phyloP scores from a whole-genome alignment of 23 red algal species.

The Gracilariopsis chorda region DNA sequence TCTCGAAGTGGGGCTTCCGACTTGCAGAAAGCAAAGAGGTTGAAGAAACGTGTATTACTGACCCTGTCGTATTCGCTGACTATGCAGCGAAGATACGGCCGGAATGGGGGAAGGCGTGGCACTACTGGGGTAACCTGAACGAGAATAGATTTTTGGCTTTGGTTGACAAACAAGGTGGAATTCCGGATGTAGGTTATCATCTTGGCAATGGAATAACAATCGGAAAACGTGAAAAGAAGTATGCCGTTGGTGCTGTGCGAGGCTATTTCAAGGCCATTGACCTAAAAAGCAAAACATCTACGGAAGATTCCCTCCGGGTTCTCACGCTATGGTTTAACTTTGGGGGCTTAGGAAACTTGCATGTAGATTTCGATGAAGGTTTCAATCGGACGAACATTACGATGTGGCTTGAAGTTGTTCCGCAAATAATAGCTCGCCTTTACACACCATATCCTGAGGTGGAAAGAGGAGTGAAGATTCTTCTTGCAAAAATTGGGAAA shows the following conservation, averaged over 20 bases:
- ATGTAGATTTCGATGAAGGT: conserved; percentile 60
- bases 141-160: conserved; percentile 12
- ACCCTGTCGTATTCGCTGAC: conserved; percentile 65
- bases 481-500: conserved; percentile 80
- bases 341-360: conserved; percentile 62
- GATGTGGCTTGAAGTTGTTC: conserved; percentile 96
- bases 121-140: conserved; percentile 57
- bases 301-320: conserved; percentile 83
- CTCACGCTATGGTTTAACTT: conserved; percentile 98
- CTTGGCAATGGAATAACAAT: conserved; percentile 6
- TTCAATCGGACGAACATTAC: conserved; percentile 77
- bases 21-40: conserved; percentile 12
- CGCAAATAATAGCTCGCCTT: conserved; percentile 97
- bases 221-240: conserved; percentile 30
- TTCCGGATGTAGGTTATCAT: conserved; percentile 30
- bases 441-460: conserved; percentile 80
- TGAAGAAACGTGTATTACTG: background rate
- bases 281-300: conserved; percentile 64
- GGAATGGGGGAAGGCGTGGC: conserved; percentile 88
- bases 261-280: conserved; percentile 91
- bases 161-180: conserved; percentile 17
- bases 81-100: conserved; percentile 63
- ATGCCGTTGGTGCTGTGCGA: conserved; percentile 60
- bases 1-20: conserved; percentile 63
- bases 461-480: conserved; percentile 65